A percentile compares a stretch with the other conserved stretches of the same genome.
phyloP scores from a whole-genome alignment of 495 filamentous ascomycete genomes.

The Neurospora pannonica region DNA sequence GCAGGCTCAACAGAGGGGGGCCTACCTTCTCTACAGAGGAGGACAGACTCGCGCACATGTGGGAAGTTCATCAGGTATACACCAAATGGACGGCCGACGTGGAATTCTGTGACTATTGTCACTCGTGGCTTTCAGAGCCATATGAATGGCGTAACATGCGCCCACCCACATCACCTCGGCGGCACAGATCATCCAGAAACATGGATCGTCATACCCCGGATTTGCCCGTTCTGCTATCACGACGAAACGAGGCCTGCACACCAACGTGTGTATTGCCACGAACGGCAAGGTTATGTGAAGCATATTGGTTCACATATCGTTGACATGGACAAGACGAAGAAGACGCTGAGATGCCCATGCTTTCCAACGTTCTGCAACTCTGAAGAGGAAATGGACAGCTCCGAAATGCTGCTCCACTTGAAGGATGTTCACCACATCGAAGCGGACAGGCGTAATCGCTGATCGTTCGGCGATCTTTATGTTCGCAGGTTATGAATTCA shows the following conservation, averaged over 20 bases:
- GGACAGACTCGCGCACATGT: too few relatives aligned
- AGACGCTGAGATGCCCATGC: too few relatives aligned
- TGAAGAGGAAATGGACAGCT: too few relatives aligned
- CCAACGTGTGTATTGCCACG: neutral
- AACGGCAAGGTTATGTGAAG: too few relatives aligned
- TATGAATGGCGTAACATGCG: neutral
- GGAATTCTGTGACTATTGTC: neutral
- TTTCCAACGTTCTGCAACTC: too few relatives aligned
- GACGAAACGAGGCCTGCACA: neutral
- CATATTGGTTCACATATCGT: too few relatives aligned
- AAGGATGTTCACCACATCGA: too few relatives aligned
- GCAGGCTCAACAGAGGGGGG: neutral
- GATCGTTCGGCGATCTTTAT: too few relatives aligned
- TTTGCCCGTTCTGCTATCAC: neutral
- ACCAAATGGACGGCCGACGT: neutral
- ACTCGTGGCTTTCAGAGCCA: neutral
- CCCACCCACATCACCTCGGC: neutral
- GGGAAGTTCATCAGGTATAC: neutral
- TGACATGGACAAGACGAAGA: too few relatives aligned
- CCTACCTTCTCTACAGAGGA: neutral
- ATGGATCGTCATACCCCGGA: neutral
- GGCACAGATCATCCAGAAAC: accelerated
- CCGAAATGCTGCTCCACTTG: too few relatives aligned
- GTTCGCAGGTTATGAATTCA: too few relatives aligned
- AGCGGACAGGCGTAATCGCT: too few relatives aligned